Base-by-base conservation (phyloP, 495 filamentous ascomycete genomes). In the Friedmanniomyces simplex region DNA sequence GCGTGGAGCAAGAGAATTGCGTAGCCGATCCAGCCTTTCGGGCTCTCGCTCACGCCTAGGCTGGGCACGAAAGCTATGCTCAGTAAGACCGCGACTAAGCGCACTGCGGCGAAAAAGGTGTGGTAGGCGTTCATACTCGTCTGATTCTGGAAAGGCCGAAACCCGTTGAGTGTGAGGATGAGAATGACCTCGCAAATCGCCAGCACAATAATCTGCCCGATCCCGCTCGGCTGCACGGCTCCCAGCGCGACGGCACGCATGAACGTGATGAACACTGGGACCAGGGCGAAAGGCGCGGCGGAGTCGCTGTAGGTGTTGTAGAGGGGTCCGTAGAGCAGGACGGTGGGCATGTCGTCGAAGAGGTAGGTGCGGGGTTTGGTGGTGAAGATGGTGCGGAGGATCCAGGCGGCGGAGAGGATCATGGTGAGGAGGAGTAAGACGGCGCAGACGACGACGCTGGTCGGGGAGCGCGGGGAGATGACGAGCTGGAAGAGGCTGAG, bases 71-170 rank as follows among this genome's bases (percentile, higher is more conserved):
- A 98, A 1, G 90, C 79, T 24, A 95, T 80, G 74, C 87, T 91
- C 21, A 98, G 74, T 30, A 97, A 76, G 37, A 93, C 81, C 0
- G 83, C 84, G 13, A 89, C 69, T 50, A 96, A 82, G 20, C 93
- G 82, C 16, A 95, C 73, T 13, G 81, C 72, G 1, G 89, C 80
- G 67, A 96, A 95, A 52, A 89, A 81, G 21, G 85, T 85, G 61
- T 98, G 91, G 64, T 94, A 96, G 4, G 86, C 77, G 66, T 96
- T 97, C 94, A 97, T 98, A n/a, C 90, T 96, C 0, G 94, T 97
- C 34, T 88, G 83, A 21, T 84, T 80, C 47, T 91, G 83, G 66
- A 91, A 98, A 13, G 93, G 93, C 20, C 88, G 81, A 70, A 96
- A 94, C 7, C 88, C 89, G 57, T 93, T 81, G 1, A 97, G 73